Conservation (phyloP, 768 basidiomycete genomes). For the Xanthoconium purpureum region DNA sequence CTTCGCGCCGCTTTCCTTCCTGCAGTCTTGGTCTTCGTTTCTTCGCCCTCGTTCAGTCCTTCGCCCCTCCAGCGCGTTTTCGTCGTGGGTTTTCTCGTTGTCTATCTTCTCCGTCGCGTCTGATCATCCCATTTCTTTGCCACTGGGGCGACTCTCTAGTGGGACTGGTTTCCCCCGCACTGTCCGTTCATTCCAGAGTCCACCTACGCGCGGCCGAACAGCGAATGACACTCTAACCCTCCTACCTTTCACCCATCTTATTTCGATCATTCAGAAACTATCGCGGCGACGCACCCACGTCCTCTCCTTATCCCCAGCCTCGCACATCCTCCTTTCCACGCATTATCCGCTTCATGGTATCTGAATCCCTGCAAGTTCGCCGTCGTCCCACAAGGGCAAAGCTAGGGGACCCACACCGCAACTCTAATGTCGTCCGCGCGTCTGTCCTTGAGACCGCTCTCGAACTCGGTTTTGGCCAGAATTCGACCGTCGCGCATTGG, state of each 20-base stretch:
- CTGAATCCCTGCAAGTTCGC: constrained; percentile 18
- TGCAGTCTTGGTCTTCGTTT: neutral
- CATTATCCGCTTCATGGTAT: constrained; percentile 19
- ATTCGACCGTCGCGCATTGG: constrained; percentile 62
- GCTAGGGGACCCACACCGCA: constrained; percentile 30
- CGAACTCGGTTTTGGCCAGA: constrained; percentile 60
- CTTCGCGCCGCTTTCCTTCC: constrained; percentile 1
- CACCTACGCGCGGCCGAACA: constrained; percentile 7
- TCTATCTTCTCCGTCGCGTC: neutral
- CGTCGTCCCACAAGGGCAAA: constrained; percentile 30
- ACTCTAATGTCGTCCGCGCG: constrained; percentile 61
- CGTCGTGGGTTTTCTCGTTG: constrained; percentile 5
- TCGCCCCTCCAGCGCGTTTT: constrained; percentile 5
- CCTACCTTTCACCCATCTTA: constrained; percentile 11
- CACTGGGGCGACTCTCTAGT: neutral
- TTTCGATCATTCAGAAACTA: constrained; percentile 15
- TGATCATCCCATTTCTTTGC: neutral
- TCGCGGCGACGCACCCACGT: neutral
- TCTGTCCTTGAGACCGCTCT: constrained; percentile 74
- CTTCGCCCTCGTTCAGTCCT: constrained; percentile 4
- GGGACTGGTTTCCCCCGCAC: constrained; percentile 20
- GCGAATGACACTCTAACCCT: constrained; percentile 20
- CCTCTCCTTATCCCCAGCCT: neutral
- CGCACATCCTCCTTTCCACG: constrained; percentile 17
- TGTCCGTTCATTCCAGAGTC: constrained; percentile 1